These are phyloP conservation scores for Claviceps sp. DNA, from an alignment of 2,329 filamentous ascomycete genomes.

Conservation along the genomic window DNA sequence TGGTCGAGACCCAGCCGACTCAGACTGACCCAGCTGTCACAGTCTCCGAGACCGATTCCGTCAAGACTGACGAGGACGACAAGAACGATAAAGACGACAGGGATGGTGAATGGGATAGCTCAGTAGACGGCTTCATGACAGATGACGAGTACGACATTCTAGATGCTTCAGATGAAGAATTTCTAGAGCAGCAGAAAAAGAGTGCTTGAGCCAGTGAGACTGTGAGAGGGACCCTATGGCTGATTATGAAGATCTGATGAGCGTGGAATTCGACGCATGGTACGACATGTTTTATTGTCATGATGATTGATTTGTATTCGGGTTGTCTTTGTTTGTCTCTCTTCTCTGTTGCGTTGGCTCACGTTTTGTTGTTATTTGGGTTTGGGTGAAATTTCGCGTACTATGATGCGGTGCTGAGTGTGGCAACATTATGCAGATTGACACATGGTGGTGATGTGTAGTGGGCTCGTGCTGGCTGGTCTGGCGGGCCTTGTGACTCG, in stretches of 20 bases:
- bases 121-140: slow-evolving; percentile 71
- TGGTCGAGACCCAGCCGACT: slow-evolving; percentile 45
- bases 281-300: slow-evolving; percentile 6
- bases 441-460: too few species aligned
- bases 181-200: slow-evolving; percentile 38
- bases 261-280: not conserved
- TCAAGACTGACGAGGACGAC: slow-evolving; percentile 29
- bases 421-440: too few species aligned
- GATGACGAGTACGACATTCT: slow-evolving; percentile 98
- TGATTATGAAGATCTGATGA: not conserved
- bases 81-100: slow-evolving; percentile 33
- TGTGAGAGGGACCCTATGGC: not conserved
- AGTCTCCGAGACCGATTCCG: slow-evolving; percentile 36
- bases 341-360: not conserved
- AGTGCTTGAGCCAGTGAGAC: slow-evolving; percentile 22
- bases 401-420: too few species aligned
- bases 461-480: too few species aligned
- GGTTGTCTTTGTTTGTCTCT: not conserved
- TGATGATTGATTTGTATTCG: slow-evolving; percentile 3
- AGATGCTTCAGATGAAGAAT: slow-evolving; percentile 87
- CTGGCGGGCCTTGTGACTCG: too few species aligned
- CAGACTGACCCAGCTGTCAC: slow-evolving; percentile 39
- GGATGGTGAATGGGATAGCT: slow-evolving; percentile 49
- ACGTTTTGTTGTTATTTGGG: not conserved
- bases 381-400: too few species aligned